These are phyloP conservation scores for Penicillium ucsense DNA, from an alignment of 495 filamentous ascomycete genomes.

Conservation along the genomic window DNA sequence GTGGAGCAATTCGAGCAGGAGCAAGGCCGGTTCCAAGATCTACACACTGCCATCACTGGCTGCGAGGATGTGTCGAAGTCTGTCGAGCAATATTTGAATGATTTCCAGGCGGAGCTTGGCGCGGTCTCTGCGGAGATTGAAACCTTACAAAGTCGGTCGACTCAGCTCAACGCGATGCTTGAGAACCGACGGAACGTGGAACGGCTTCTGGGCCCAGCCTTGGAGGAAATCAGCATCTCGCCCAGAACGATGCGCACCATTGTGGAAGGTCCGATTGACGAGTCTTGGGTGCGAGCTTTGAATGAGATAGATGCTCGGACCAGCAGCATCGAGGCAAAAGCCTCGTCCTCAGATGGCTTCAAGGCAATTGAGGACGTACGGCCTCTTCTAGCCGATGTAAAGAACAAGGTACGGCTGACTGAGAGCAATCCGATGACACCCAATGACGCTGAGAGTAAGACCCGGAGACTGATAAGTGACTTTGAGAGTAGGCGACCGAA, in stretches of 20 bases:
- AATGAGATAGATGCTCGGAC: slow-evolving; percentile 76
- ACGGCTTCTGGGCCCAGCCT: slow-evolving; percentile 74
- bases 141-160: slow-evolving; percentile 76
- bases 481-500: slow-evolving; percentile 61
- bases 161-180: slow-evolving; percentile 72
- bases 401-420: slow-evolving; percentile 54
- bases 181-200: slow-evolving; percentile 87
- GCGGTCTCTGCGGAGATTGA: slow-evolving; percentile 92
- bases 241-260: slow-evolving; percentile 75
- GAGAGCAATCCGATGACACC: background rate
- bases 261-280: slow-evolving; percentile 80
- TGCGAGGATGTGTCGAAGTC: slow-evolving; percentile 92
- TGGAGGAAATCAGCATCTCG: slow-evolving; percentile 84
- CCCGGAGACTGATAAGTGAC: slow-evolving; percentile 2
- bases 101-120: slow-evolving; percentile 86
- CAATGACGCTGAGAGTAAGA: slow-evolving; percentile 4
- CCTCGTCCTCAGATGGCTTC: slow-evolving; percentile 47
- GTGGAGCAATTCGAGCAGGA: slow-evolving; percentile 80
- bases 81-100: slow-evolving; percentile 82
- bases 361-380: slow-evolving; percentile 76
- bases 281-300: slow-evolving; percentile 76
- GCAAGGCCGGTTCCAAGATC: slow-evolving; percentile 79
- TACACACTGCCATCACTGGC: slow-evolving; percentile 77
- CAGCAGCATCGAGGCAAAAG: slow-evolving; percentile 56
- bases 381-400: slow-evolving; percentile 73